Evolutionary conservation across 2,329 filamentous ascomycete species (phyloP).

Genomic region (Endoconidiophora laricicola): DNA sequence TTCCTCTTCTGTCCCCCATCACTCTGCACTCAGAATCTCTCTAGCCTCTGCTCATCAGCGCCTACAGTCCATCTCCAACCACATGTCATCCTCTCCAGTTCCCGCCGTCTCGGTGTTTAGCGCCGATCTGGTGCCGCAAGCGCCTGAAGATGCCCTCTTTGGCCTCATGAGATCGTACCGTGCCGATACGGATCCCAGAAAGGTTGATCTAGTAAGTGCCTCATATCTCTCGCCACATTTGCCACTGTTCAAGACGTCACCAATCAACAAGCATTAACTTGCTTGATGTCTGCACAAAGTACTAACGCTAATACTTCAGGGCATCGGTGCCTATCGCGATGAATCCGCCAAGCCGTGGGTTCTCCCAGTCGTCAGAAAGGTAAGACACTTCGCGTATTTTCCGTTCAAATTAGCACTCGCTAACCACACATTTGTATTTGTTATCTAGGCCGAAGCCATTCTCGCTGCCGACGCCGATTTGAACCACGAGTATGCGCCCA

Average conservation of each 20-base stretch:
- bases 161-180: conserved; percentile 78
- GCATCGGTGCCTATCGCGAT: conserved; percentile 86
- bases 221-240: neutral
- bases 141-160: conserved; percentile 89
- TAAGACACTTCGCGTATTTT: conserved; percentile 24
- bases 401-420: neutral
- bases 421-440: neutral
- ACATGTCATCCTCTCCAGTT: conserved; percentile 27
- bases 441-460: conserved; percentile 71
- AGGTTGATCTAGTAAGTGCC: conserved; percentile 69
- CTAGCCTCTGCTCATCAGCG: conserved; percentile 27
- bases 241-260: neutral
- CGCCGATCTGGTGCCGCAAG: conserved; percentile 63
- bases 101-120: conserved; percentile 50
- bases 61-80: conserved; percentile 46
- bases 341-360: conserved; percentile 96
- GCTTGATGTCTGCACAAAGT: neutral
- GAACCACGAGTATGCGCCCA: conserved; percentile 97
- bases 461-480: conserved; percentile 75
- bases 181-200: conserved; percentile 58
- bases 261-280: neutral
- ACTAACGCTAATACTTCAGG: conserved; percentile 22
- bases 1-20: conserved; percentile 18
- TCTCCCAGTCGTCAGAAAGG: conserved; percentile 90
- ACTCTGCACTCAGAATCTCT: conserved; percentile 16